Percentiles rank a stretch among this genome's conserved stretches.
phyloP scores from a whole-genome alignment of 2,329 filamentous ascomycete genomes.

The Aureobasidium sp. region DNA sequence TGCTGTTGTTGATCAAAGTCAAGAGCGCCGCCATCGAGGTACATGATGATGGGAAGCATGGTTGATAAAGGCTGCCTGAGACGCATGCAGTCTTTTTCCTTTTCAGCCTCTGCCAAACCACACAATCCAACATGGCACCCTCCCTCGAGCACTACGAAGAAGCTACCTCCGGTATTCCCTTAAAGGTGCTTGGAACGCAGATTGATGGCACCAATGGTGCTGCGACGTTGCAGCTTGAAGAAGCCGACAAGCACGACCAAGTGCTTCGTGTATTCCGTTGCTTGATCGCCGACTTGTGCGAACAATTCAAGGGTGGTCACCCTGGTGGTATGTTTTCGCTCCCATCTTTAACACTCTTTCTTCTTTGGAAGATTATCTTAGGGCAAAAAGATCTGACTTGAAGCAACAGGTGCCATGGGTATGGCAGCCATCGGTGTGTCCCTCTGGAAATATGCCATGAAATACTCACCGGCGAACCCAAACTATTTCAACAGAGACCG shows the following conservation, averaged over 20 bases:
- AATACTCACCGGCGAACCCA: conserved; percentile 47
- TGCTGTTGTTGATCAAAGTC: neutral
- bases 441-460: conserved; percentile 55
- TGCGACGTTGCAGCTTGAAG: conserved; percentile 20
- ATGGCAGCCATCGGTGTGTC: conserved; percentile 55
- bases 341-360: too few relatives aligned
- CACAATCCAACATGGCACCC: neutral
- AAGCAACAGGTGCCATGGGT: conserved; percentile 39
- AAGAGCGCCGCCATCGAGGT: neutral
- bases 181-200: conserved; percentile 20
- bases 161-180: conserved; percentile 7
- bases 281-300: conserved; percentile 58
- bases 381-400: neutral
- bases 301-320: conserved; percentile 62
- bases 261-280: conserved; percentile 53
- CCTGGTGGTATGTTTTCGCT: conserved; percentile 40
- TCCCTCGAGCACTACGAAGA: conserved; percentile 9
- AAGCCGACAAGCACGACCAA: conserved; percentile 30
- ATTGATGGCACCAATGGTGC: conserved; percentile 15
- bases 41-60: neutral
- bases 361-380: too few relatives aligned
- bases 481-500: conserved; percentile 53
- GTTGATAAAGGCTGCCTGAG: neutral
- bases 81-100: neutral
- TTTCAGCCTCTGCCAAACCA: neutral